phyloP scores from a whole-genome alignment of 306 rosid species.

The Rosa lucieae region DNA sequence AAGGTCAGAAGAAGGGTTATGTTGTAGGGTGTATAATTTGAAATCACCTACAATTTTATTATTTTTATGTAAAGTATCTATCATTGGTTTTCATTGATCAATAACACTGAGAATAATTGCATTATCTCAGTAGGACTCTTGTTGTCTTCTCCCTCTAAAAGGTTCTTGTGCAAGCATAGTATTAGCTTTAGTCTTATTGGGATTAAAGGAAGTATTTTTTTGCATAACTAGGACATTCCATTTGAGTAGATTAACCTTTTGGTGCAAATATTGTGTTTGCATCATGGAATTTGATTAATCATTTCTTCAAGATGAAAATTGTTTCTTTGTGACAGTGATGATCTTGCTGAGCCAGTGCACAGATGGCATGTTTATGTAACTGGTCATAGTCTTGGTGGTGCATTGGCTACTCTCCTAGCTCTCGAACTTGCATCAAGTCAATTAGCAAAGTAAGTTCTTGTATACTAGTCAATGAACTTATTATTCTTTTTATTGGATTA shows the following conservation, averaged over 20 bases:
- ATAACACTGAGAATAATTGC: not conserved
- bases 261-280: not conserved
- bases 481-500: not conserved
- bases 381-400: constrained; percentile 99
- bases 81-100: not conserved
- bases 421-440: constrained; percentile 93
- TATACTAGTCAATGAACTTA: constrained; percentile 15
- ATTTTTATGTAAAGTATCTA: not conserved
- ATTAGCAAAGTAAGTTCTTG: constrained; percentile 68
- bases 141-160: not conserved
- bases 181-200: not conserved
- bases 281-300: constrained; percentile 4
- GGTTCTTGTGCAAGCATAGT: not conserved
- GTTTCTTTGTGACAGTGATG: constrained; percentile 57
- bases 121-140: not conserved
- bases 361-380: constrained; percentile 90
- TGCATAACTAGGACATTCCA: not conserved
- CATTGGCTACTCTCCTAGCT: constrained; percentile 90
- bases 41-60: not conserved
- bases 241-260: not conserved
- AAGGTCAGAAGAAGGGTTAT: not conserved
- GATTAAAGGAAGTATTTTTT: not conserved
- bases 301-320: constrained; percentile 16
- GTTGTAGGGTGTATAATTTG: not conserved
- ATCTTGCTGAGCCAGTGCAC: constrained; percentile 46